Conservation (phyloP, 140 eudicot species). For the Senecio squalidus region DNA sequence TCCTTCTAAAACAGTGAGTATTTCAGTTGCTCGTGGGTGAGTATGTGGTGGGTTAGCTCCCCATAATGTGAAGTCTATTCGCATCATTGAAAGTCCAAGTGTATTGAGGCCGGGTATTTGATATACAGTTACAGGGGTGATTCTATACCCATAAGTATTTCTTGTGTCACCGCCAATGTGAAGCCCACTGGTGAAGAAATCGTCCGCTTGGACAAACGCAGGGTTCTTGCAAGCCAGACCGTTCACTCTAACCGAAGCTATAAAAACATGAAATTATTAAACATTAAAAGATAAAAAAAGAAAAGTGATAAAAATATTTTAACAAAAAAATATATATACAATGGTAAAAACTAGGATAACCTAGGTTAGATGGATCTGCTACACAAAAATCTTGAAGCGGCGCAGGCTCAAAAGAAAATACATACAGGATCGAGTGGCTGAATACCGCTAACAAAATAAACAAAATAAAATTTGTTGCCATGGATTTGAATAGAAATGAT, state of each 20-base stretch:
- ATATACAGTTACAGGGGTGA: slow-evolving; percentile 25
- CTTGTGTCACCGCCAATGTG: slow-evolving; percentile 30
- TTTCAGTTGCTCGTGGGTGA: slow-evolving; percentile 45
- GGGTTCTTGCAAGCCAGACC: slow-evolving; percentile 45
- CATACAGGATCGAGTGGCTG: slow-evolving; percentile 8
- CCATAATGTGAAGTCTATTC: slow-evolving; percentile 34
- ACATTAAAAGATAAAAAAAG: not conserved
- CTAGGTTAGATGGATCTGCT: slow-evolving; percentile 31
- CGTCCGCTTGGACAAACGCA: slow-evolving; percentile 30
- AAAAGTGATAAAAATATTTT: not conserved
- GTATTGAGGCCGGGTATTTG: slow-evolving; percentile 42
- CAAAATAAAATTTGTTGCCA: slow-evolving; percentile 15
- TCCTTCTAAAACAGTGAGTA: slow-evolving; percentile 35
- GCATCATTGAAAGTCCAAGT: slow-evolving; percentile 33
- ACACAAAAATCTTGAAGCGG: slow-evolving; percentile 41
- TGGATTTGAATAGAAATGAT: slow-evolving; percentile 7
- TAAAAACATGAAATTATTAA: not conserved
- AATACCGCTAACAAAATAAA: slow-evolving; percentile 18
- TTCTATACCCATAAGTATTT: slow-evolving; percentile 25
- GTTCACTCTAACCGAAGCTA: slow-evolving; percentile 29
- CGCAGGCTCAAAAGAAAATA: slow-evolving; percentile 28
- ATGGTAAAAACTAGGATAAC: slow-evolving; percentile 8
- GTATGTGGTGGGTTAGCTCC: slow-evolving; percentile 47
- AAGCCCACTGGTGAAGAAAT: slow-evolving; percentile 39
- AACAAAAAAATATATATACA: not conserved